Percentiles rank a stretch among this genome's conserved stretches.
Evolutionary conservation across 371 early-diverging fungal genomes (phyloP).

Genomic region (Lichtheimia ornata): DNA sequence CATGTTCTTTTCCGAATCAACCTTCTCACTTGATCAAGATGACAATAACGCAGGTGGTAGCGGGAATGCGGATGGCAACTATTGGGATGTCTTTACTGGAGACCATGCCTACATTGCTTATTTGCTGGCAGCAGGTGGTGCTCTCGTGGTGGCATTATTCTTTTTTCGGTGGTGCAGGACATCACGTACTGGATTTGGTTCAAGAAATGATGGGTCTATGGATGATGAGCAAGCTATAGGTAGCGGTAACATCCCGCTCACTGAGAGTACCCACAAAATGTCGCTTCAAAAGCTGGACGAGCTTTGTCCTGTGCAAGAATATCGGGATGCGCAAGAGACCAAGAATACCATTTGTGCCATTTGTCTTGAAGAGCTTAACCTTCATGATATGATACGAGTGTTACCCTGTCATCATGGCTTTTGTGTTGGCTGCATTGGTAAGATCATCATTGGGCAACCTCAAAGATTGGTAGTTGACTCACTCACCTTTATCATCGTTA

Average conservation of each 20-base stretch:
- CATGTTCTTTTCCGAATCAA: constrained; percentile 8
- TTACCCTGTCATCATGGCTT: constrained; percentile 47
- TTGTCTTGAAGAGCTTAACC: constrained; percentile 43
- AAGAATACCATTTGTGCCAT: constrained; percentile 37
- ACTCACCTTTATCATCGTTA: background rate
- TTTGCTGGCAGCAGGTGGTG: constrained; percentile 35
- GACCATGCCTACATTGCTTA: constrained; percentile 40
- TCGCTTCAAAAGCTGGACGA: constrained; percentile 14
- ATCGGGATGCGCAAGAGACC: constrained; percentile 13
- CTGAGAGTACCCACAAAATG: constrained; percentile 7
- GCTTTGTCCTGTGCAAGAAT: constrained; percentile 10
- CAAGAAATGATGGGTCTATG: too few species aligned
- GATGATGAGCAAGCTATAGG: too few species aligned
- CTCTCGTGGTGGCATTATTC: constrained; percentile 18
- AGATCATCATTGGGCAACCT: background rate
- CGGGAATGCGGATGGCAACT: background rate
- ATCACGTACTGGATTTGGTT: background rate
- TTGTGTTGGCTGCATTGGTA: constrained; percentile 48
- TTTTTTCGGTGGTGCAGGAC: constrained; percentile 43
- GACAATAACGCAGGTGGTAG: background rate
- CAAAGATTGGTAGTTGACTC: background rate
- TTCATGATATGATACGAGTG: constrained; percentile 28
- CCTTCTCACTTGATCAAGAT: background rate
- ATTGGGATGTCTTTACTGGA: constrained; percentile 14
- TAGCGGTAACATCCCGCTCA: too few species aligned